A percentile compares a stretch with the other conserved stretches of the same genome.
phyloP scores from a whole-genome alignment of 805 yeast species.

The Wickerhamomyces tratensis region DNA sequence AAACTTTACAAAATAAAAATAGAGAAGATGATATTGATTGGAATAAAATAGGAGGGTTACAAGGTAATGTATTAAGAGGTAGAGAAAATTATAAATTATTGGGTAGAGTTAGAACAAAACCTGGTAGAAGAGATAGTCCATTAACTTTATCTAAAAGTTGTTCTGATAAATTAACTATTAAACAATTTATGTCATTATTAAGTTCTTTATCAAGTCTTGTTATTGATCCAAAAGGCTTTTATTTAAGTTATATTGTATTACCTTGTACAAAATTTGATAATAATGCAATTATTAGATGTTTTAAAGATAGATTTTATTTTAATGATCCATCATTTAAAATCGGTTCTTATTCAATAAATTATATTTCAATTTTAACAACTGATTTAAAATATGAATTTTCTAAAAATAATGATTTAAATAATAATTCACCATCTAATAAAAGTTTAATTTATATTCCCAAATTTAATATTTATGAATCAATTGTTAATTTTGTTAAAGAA shows the following conservation, averaged over 20 bases:
- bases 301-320: constrained; percentile 6
- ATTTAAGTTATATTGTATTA: constrained; percentile 39
- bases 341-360: background rate
- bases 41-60: constrained; percentile 6
- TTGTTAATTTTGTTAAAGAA: constrained; percentile 51
- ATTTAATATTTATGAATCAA: constrained; percentile 15
- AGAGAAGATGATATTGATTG: constrained; percentile 19
- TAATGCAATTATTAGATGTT: constrained; percentile 9
- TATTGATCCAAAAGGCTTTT: constrained; percentile 24
- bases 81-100: constrained; percentile 41
- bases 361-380: constrained; percentile 5
- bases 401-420: background rate
- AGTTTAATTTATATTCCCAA: constrained; percentile 20
- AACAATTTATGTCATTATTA: constrained; percentile 48
- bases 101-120: constrained; percentile 83
- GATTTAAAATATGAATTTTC: background rate
- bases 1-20: constrained; percentile 17
- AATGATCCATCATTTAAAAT: background rate
- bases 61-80: constrained; percentile 41
- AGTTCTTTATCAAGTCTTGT: constrained; percentile 33
- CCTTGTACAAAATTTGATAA: constrained; percentile 22
- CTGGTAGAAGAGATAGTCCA: constrained; percentile 78
- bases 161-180: constrained; percentile 68
- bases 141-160: constrained; percentile 75
- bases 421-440: constrained; percentile 12